phyloP scores from a whole-genome alignment of 2,329 filamentous ascomycete species.

The Cladorrhinum sp. region DNA sequence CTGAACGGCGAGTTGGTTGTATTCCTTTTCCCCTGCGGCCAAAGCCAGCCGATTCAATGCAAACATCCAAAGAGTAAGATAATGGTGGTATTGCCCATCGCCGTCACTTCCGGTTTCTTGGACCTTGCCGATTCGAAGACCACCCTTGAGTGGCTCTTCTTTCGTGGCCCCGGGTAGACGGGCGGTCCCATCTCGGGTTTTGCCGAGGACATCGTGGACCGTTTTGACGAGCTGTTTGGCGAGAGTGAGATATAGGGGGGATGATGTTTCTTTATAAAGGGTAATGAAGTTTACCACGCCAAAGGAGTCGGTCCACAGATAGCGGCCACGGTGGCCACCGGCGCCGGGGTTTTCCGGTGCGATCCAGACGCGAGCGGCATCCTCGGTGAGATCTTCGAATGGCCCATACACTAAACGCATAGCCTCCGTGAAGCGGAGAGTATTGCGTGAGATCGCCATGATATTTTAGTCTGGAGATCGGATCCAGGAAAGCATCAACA shows the following conservation, averaged over 20 bases:
- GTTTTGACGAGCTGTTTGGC: conserved; percentile 47
- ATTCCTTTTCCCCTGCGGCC: conserved; percentile 44
- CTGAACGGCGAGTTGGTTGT: conserved; percentile 50
- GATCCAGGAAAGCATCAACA: conserved; percentile 11
- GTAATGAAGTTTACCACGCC: conserved; percentile 59
- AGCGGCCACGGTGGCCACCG: conserved; percentile 55
- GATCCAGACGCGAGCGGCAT: conserved; percentile 39
- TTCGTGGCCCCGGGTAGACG: conserved; percentile 52
- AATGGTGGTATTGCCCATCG: conserved; percentile 62
- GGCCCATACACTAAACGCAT: conserved; percentile 40
- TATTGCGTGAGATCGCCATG: conserved; percentile 14
- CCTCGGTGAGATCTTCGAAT: conserved; percentile 26
- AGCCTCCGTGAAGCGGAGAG: conserved; percentile 35
- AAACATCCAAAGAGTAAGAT: conserved; percentile 62
- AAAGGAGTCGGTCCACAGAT: conserved; percentile 61
- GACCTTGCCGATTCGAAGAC: conserved; percentile 56
- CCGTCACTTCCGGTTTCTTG: conserved; percentile 47
- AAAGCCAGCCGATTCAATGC: conserved; percentile 53
- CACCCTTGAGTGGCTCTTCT: conserved; percentile 49
- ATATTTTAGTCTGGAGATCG: conserved; percentile 1
- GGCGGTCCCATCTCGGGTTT: conserved; percentile 45
- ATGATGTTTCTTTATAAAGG: conserved; percentile 41
- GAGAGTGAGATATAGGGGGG: conserved; percentile 44
- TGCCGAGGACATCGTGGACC: conserved; percentile 53
- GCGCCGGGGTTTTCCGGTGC: conserved; percentile 45